Conservation (phyloP, 768 basidiomycete species). For the Tylopilus rubrobrunneus region DNA sequence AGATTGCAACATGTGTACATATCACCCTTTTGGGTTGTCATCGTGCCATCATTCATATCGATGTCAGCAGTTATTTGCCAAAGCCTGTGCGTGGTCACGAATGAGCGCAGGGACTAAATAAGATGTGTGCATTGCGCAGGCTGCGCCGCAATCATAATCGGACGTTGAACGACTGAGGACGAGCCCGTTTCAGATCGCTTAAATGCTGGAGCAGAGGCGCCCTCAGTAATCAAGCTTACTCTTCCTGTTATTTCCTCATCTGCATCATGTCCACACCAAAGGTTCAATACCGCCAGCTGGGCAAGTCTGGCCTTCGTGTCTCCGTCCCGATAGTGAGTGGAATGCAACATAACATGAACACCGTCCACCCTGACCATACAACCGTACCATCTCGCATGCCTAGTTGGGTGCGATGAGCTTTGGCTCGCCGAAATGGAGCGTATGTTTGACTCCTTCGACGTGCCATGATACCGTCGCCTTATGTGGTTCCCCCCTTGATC, state of each 20-base stretch:
- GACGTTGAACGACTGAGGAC: too few species aligned
- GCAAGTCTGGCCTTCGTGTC: slow-evolving; percentile 32
- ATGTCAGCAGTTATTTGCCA: slow-evolving; percentile 12
- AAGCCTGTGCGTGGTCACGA: slow-evolving; percentile 18
- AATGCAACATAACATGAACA: not conserved
- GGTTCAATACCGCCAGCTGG: slow-evolving; percentile 26
- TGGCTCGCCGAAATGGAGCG: slow-evolving; percentile 26
- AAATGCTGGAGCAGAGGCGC: too few species aligned
- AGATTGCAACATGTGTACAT: slow-evolving; percentile 25
- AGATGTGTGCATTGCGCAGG: too few species aligned
- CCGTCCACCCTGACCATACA: too few species aligned
- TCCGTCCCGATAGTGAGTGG: slow-evolving; percentile 33
- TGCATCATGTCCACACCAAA: slow-evolving; percentile 7
- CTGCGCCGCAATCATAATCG: too few species aligned
- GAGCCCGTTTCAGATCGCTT: too few species aligned
- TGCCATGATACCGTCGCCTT: not conserved
- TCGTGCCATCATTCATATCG: not conserved
- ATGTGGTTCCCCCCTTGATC: not conserved
- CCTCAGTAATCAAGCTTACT: too few species aligned
- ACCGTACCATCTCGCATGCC: not conserved
- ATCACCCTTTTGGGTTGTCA: not conserved
- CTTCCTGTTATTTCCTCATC: not conserved
- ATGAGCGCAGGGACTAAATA: not conserved
- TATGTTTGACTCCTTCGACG: slow-evolving; percentile 7
- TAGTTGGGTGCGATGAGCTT: slow-evolving; percentile 29